Percentiles rank a stretch among this genome's conserved stretches.
Conservation (phyloP, 441 rosid species). For the Macaranga tanarius region DNA sequence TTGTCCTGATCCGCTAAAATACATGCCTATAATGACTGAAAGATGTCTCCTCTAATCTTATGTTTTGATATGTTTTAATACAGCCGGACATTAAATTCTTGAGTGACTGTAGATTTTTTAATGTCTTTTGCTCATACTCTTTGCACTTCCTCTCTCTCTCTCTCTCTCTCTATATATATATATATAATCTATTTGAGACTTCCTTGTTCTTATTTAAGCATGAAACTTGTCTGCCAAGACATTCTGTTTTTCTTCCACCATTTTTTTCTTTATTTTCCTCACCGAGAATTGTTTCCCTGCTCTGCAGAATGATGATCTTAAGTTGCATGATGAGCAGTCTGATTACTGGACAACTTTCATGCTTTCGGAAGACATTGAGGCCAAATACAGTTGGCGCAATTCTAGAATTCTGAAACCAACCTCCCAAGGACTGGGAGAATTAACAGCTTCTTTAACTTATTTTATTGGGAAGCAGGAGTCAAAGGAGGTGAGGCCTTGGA, state of each 20-base stretch:
- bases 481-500: constrained; percentile 55
- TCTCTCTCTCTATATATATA: background rate
- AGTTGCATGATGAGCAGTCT: constrained; percentile 53
- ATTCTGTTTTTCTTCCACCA: constrained; percentile 15
- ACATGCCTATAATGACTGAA: background rate
- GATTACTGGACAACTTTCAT: constrained; percentile 55
- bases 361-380: constrained; percentile 48
- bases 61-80: background rate
- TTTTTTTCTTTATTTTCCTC: constrained; percentile 32
- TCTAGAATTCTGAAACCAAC: constrained; percentile 60
- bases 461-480: constrained; percentile 46
- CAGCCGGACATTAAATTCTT: background rate
- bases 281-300: constrained; percentile 33
- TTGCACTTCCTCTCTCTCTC: background rate
- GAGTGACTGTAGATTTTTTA: background rate
- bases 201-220: background rate
- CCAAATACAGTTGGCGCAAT: constrained; percentile 50
- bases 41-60: too few species aligned
- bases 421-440: constrained; percentile 69
- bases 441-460: constrained; percentile 74
- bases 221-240: background rate
- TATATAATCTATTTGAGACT: background rate
- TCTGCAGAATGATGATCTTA: constrained; percentile 76
- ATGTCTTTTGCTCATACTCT: background rate
- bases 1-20: background rate